Percentiles rank a stretch among this genome's conserved stretches.
Conservation (phyloP, 2,329 filamentous ascomycete genomes). For the Atkinsonella hypoxylon region DNA sequence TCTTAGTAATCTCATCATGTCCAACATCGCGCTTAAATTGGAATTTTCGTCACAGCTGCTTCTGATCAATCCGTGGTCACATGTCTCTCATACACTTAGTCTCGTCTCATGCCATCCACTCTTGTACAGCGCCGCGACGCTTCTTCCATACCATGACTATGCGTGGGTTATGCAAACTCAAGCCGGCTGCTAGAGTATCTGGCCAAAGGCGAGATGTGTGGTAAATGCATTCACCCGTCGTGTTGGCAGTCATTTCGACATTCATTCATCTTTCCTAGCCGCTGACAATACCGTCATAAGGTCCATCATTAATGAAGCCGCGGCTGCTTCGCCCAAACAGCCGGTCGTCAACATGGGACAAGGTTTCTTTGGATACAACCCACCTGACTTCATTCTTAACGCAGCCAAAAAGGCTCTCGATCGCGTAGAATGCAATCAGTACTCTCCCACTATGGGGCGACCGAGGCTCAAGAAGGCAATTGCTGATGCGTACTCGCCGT, state of each 20-base stretch:
- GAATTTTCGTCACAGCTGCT: too few relatives aligned
- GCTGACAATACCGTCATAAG: conserved; percentile 20
- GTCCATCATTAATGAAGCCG: conserved; percentile 56
- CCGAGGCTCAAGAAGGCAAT: conserved; percentile 88
- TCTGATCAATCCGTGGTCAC: background rate
- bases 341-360: conserved; percentile 56
- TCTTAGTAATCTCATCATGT: background rate
- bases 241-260: background rate
- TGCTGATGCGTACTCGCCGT: conserved; percentile 80
- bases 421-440: conserved; percentile 94
- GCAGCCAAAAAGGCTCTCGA: conserved; percentile 85
- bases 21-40: background rate
- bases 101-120: background rate
- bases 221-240: conserved; percentile 19
- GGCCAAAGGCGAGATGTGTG: conserved; percentile 41
- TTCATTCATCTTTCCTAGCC: background rate
- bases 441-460: conserved; percentile 88
- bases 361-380: conserved; percentile 84
- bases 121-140: background rate
- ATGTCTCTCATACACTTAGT: background rate
- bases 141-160: conserved; percentile 21
- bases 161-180: conserved; percentile 32
- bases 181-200: conserved; percentile 37
- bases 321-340: conserved; percentile 48
- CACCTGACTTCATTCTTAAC: conserved; percentile 78